Percentiles rank a stretch among this genome's conserved stretches.
phyloP scores from a whole-genome alignment of 176 grass and related monocot genomes.

The Paspalum vaginatum region DNA sequence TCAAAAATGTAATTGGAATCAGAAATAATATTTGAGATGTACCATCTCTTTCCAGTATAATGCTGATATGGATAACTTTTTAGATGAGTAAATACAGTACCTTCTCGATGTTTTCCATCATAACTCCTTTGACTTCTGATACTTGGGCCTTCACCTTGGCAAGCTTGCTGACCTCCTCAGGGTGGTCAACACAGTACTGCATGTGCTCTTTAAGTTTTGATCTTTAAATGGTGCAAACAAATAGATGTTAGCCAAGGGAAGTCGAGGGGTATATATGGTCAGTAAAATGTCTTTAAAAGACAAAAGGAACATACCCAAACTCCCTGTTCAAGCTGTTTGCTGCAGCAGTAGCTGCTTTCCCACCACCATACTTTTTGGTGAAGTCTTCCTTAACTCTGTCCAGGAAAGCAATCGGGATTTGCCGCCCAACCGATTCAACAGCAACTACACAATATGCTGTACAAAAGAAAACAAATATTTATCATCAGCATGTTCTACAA shows the following conservation, averaged over 20 bases:
- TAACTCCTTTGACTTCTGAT: conserved; percentile 94
- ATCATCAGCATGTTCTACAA: conserved; percentile 2
- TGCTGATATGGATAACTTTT: not conserved
- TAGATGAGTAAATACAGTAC: conserved; percentile 37
- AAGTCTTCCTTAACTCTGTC: conserved; percentile 95
- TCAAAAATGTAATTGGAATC: conserved; percentile 13
- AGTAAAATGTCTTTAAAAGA: not conserved
- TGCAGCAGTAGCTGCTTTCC: conserved; percentile 84
- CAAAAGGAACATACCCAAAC: conserved; percentile 60
- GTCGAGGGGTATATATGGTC: not conserved
- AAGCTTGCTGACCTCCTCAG: conserved; percentile 89
- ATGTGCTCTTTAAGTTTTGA: conserved; percentile 97
- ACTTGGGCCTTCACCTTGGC: conserved; percentile 95
- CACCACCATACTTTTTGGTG: conserved; percentile 82
- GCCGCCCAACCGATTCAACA: conserved; percentile 90
- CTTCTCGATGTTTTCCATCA: conserved; percentile 99
- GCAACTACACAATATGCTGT: conserved; percentile 92
- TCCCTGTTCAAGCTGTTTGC: conserved; percentile 79
- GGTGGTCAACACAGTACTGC: conserved; percentile 91
- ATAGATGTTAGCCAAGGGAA: conserved; percentile 17
- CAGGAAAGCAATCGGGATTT: conserved; percentile 87
- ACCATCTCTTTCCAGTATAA: conserved; percentile 8
- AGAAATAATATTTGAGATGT: not conserved
- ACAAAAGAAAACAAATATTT: conserved; percentile 28
- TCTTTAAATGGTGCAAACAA: conserved; percentile 41